Percentiles rank a stretch among this genome's conserved stretches.
These are phyloP conservation scores for Fragilaria crotonensis DNA, from an alignment of 108 stramenopile genomes.

Conservation along the genomic window DNA sequence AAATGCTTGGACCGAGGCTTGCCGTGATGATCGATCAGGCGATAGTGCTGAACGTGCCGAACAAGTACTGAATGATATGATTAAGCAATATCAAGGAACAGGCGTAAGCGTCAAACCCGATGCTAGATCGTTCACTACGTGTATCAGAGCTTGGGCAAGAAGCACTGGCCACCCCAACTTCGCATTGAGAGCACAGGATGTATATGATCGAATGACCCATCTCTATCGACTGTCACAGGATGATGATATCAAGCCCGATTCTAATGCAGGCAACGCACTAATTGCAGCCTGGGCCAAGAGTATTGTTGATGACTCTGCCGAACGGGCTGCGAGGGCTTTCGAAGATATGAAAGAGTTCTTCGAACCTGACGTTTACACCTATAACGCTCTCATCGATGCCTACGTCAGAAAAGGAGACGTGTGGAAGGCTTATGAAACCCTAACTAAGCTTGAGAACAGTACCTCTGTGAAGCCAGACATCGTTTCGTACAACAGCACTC, in stretches of 20 bases:
- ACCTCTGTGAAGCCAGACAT: not conserved
- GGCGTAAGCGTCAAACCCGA: conserved; percentile 29
- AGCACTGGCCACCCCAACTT: conserved; percentile 10
- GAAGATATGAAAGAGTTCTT: conserved; percentile 18
- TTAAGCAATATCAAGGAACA: conserved; percentile 20
- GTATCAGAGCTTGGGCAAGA: conserved; percentile 42
- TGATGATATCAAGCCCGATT: conserved; percentile 10
- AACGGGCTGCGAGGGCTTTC: conserved; percentile 6
- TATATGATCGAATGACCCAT: conserved; percentile 25
- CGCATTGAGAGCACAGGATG: conserved; percentile 28
- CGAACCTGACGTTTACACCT: conserved; percentile 17
- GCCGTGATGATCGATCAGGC: conserved; percentile 14
- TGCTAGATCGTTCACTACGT: conserved; percentile 34
- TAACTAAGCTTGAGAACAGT: not conserved
- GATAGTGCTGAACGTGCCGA: conserved; percentile 31
- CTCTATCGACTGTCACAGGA: conserved; percentile 12
- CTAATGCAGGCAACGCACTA: conserved; percentile 13
- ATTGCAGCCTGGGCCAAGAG: conserved; percentile 19
- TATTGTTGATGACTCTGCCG: conserved; percentile 6
- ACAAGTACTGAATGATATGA: conserved; percentile 34
- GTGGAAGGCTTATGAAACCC: not conserved
- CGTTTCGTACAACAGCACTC: conserved; percentile 4
- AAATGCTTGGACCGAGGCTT: conserved; percentile 42
- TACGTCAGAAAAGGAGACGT: conserved; percentile 37
- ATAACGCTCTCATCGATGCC: conserved; percentile 34